A percentile compares a stretch with the other conserved stretches of the same genome.
Evolutionary conservation across 176 grass and related monocot species (phyloP).

Genomic region (Ananas comosus): DNA sequence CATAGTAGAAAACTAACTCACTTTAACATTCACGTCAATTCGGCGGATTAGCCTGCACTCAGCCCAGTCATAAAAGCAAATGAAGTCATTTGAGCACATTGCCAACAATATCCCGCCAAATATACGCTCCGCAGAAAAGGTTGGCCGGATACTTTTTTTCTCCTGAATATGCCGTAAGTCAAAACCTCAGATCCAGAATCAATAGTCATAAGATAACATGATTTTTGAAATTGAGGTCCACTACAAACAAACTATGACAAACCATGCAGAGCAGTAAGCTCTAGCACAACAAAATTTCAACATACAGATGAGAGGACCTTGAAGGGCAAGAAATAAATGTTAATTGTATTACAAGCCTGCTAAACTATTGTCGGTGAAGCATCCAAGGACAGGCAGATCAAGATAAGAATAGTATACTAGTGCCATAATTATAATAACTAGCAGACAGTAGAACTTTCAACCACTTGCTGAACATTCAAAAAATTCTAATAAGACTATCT

Average conservation of each 20-base stretch:
- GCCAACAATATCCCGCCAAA: slow-evolving; percentile 89
- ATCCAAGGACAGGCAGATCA: neutral
- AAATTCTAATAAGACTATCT: neutral
- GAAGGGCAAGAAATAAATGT: neutral
- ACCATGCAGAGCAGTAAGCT: neutral
- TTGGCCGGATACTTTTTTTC: slow-evolving; percentile 80
- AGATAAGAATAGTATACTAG: neutral
- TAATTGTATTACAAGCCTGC: neutral
- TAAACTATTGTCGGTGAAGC: neutral
- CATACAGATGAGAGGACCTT: neutral
- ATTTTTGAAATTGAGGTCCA: neutral
- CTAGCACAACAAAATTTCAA: neutral
- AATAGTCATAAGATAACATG: neutral
- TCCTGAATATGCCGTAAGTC: slow-evolving; percentile 52
- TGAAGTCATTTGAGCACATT: slow-evolving; percentile 96
- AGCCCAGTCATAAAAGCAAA: slow-evolving; percentile 99
- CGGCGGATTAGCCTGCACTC: slow-evolving; percentile 84
- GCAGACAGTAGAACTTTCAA: neutral
- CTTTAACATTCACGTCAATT: slow-evolving; percentile 96
- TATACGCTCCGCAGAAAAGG: slow-evolving; percentile 81
- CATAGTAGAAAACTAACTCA: slow-evolving; percentile 20
- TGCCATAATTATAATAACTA: neutral
- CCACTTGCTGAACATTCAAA: neutral
- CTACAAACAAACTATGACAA: neutral
- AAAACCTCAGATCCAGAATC: slow-evolving; percentile 2